Evolutionary conservation across 768 basidiomycete genomes (phyloP).

Genomic region (Tulasnella sp.): DNA sequence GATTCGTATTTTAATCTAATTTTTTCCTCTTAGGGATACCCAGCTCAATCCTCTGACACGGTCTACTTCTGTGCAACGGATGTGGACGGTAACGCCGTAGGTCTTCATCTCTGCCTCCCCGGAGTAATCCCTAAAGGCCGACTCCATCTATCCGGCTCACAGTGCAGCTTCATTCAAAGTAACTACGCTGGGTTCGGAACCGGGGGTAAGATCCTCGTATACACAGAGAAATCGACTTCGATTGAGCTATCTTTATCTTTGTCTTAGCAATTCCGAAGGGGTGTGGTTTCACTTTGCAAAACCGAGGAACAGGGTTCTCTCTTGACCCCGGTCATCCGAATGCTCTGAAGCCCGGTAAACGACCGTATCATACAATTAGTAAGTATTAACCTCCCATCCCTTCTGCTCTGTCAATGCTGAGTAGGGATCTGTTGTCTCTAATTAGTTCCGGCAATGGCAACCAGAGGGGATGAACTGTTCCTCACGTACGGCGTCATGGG

Average conservation of each 20-base stretch:
- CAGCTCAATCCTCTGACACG: slow-evolving; percentile 82
- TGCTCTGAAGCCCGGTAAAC: slow-evolving; percentile 66
- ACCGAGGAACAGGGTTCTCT: slow-evolving; percentile 82
- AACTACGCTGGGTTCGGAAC: slow-evolving; percentile 92
- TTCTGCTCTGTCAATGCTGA: neutral
- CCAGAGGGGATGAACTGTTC: slow-evolving; percentile 75
- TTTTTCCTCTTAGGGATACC: slow-evolving; percentile 62
- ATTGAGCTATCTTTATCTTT: neutral
- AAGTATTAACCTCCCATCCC: slow-evolving; percentile 6
- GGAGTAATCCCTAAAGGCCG: neutral
- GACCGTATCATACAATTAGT: slow-evolving; percentile 87
- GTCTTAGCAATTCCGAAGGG: slow-evolving; percentile 77
- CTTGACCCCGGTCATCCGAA: slow-evolving; percentile 82
- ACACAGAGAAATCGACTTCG: neutral
- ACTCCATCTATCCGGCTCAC: neutral
- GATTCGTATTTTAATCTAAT: slow-evolving; percentile 26
- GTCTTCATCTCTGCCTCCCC: neutral
- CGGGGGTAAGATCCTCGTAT: slow-evolving; percentile 49
- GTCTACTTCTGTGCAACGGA: slow-evolving; percentile 90
- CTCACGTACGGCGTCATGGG: slow-evolving; percentile 90
- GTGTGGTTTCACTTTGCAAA: slow-evolving; percentile 96
- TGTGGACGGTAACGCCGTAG: slow-evolving; percentile 73
- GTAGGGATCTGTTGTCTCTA: neutral
- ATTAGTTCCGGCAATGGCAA: slow-evolving; percentile 71
- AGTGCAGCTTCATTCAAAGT: slow-evolving; percentile 81